Evolutionary conservation across 306 rosid species (phyloP), one percentile per base, ranked within the genome.

Genomic region (Begonia loranthoides): DNA sequence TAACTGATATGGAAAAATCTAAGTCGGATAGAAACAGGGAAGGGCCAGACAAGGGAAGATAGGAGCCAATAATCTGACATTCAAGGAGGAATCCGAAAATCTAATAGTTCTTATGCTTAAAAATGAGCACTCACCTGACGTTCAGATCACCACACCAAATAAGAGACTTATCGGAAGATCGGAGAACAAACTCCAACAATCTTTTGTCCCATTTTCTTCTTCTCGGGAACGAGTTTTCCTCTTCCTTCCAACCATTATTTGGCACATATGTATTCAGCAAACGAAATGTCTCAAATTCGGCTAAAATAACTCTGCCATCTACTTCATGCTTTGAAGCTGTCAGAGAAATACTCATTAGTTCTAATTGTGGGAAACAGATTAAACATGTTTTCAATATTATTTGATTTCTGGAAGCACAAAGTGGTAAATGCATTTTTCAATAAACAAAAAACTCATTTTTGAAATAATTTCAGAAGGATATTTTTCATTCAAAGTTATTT

Each of bases 131-230:
- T 56, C 57, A 78, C 97, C 97, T 90, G 62, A 90, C 97, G 72
- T 90, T 90, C 50, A 90, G 92, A 81, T 90, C 97, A 56, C 97
- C 97, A 52, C 95, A 90, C 97, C 95, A 90, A 71, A 90, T 73
- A 50, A 82, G 81, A 78, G 97, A 94, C 75, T 85, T 85, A 73
- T 90, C 97, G 39, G 85, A 82, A 65, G 69, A 66, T 55, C 78
- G 82, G 16, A 66, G 55, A 58, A 85, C 83, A 66, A 90, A 90
- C 58, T 90, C 95, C 58, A 85, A 60, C 51, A 90, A 66, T 57
- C 94, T 77, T 71, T 85, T 90, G 72, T 90, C 97, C 97, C 97
- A 90, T 72, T 85, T 90, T 64, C 97, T 82, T 82, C 97, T 78
- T 80, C 97, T 85, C 55, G 55, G 72, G 68, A 90, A 90, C 60